These are phyloP conservation scores for Globisporangium okanoganense DNA, from an alignment of 352 stramenopile genomes.

Conservation along the genomic window DNA sequence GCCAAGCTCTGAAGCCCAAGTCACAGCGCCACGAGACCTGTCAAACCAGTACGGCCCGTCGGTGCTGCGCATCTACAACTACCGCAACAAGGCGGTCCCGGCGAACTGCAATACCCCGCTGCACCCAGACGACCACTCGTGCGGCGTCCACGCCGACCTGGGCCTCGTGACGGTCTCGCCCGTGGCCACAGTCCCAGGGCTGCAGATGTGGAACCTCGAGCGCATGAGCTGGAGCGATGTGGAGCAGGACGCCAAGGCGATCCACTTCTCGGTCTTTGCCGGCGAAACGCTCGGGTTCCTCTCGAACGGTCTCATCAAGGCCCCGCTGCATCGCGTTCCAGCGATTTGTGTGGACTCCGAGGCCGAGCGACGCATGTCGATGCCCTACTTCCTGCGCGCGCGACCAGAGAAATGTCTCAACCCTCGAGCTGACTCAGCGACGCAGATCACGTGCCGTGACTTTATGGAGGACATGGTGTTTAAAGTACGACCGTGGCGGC, in stretches of 20 bases:
- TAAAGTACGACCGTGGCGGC: conserved; percentile 73
- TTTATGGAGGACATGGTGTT: conserved; percentile 85
- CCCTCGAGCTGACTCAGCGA: conserved; percentile 25
- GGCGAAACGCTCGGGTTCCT: conserved; percentile 73
- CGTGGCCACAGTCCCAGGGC: conserved; percentile 58
- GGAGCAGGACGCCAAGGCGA: conserved; percentile 44
- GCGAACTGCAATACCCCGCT: conserved; percentile 18
- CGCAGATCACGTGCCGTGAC: conserved; percentile 64
- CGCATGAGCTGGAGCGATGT: conserved; percentile 80
- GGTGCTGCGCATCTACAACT: conserved; percentile 83
- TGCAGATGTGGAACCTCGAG: conserved; percentile 88
- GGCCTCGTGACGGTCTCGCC: conserved; percentile 79
- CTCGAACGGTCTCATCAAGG: conserved; percentile 69
- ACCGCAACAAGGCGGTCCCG: conserved; percentile 55
- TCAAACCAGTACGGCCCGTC: conserved; percentile 76
- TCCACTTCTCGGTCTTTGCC: conserved; percentile 81
- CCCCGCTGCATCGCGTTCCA: conserved; percentile 73
- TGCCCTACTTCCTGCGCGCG: conserved; percentile 78
- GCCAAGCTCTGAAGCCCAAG: conserved; percentile 18
- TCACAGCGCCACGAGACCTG: conserved; percentile 26
- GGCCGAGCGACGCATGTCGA: conserved; percentile 73
- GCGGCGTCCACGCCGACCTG: conserved; percentile 73
- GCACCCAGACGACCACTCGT: conserved; percentile 59
- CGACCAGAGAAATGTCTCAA: conserved; percentile 59
- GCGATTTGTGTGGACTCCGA: conserved; percentile 59